These are phyloP conservation scores for Rosa rugosa DNA, from an alignment of 306 rosid genomes.

Conservation along the genomic window DNA sequence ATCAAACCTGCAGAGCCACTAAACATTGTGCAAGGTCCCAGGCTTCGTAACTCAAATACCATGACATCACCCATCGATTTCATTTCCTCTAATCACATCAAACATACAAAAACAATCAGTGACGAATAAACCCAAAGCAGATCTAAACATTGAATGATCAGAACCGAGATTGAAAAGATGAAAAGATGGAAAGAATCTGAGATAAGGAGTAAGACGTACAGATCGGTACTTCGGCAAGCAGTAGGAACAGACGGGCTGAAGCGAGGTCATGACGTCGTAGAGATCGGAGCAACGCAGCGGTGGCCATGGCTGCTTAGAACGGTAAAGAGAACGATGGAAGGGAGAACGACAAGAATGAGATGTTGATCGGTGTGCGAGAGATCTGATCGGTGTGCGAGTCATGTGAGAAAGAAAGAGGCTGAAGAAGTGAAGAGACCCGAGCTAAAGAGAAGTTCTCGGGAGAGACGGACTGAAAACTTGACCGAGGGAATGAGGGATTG, in stretches of 20 bases:
- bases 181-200: neutral
- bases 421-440: no score
- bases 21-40: no score
- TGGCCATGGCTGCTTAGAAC: slow-evolving; percentile 30
- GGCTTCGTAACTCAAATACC: no score
- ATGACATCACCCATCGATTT: neutral
- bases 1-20: no score
- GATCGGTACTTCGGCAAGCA: slow-evolving; percentile 43
- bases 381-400: no score
- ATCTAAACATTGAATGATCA: neutral
- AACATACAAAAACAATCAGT: neutral
- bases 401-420: no score
- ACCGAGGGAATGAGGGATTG: no score
- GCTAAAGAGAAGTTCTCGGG: no score
- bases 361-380: no score
- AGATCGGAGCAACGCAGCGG: slow-evolving; percentile 36
- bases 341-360: neutral
- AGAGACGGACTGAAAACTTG: no score
- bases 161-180: neutral
- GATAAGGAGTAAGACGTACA: slow-evolving; percentile 32
- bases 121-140: neutral
- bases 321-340: neutral
- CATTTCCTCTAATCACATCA: neutral
- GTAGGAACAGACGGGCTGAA: slow-evolving; percentile 23
- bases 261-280: slow-evolving; percentile 38